Evolutionary conservation across 768 basidiomycete genomes (phyloP).

Genomic region (Tulasnella sp.): DNA sequence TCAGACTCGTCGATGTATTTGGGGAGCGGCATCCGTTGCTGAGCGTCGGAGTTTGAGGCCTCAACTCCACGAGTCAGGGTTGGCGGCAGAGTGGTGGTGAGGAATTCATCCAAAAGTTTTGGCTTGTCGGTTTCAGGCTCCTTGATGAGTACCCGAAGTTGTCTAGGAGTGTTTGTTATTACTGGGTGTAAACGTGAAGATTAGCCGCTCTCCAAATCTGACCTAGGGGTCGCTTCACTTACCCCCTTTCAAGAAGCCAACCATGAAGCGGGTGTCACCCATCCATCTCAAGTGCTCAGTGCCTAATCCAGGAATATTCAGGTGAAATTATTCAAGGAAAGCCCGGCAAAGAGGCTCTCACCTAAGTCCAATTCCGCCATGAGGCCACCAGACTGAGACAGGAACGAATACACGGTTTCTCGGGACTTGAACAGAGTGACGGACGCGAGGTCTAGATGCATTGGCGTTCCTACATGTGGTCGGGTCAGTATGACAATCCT

Average conservation of each 20-base stretch:
- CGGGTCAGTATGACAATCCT: not conserved
- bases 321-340: not conserved
- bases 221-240: slow-evolving; percentile 32
- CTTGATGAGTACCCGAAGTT: slow-evolving; percentile 66
- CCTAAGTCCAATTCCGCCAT: slow-evolving; percentile 83
- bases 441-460: slow-evolving; percentile 74
- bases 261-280: slow-evolving; percentile 73
- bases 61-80: not conserved
- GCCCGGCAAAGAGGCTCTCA: not conserved
- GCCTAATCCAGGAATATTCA: slow-evolving; percentile 25
- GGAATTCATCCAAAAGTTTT: slow-evolving; percentile 35
- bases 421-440: slow-evolving; percentile 62
- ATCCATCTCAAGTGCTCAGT: slow-evolving; percentile 85
- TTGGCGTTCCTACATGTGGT: slow-evolving; percentile 52
- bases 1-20: slow-evolving; percentile 37
- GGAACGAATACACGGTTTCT: slow-evolving; percentile 57
- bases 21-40: slow-evolving; percentile 42
- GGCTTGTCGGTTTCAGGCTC: slow-evolving; percentile 64
- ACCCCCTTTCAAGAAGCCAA: slow-evolving; percentile 70
- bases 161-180: slow-evolving; percentile 57
- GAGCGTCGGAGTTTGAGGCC: slow-evolving; percentile 27
- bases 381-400: slow-evolving; percentile 76
- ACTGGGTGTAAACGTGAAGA: slow-evolving; percentile 41
- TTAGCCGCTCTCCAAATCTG: slow-evolving; percentile 7
- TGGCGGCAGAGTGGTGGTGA: slow-evolving; percentile 22